Evolutionary conservation across 129 eudicot species (phyloP), one percentile per base, ranked within the genome.

Genomic region (Flaveria ramosissima): DNA sequence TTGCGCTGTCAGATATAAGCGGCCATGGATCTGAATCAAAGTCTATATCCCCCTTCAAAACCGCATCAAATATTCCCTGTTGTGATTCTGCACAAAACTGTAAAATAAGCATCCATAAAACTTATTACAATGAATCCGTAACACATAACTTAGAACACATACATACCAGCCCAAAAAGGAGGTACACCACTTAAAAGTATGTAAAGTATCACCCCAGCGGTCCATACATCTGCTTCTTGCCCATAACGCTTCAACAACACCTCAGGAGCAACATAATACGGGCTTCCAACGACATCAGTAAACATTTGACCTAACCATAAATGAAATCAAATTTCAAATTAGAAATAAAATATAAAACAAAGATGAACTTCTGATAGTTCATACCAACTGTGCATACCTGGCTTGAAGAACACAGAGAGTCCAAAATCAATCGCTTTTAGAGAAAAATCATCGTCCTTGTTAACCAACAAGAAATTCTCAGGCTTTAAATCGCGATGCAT

Each of bases 11-110:
- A 5, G 73, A 69, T 69, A 69, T 69, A 69, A 43, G 19, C 2
- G 73, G 72, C 72, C 48, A 48, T 11, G 57, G 98, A 68, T 92
- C 96, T 47, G 96, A 88, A 3, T 90, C 98, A 70, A 92, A 92
- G 78, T 90, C 98, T 66, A 92, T 82, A 62, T 86, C 77, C 16
- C 94, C 98, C 80, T 90, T 92, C 83, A 92, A 76, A 81, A 90
- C 98, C 3, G 98, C 96, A 77, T 92, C 96, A 76, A 92, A 92
- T 81, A 92, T 92, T 63, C 98, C 98, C 78, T 92, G 96, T 61
- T 90, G 96, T 53, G 92, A 85, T 86, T 92, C 97, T 92, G 84
- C 79, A 62, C 26, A 51, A 71, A 3, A 71, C 16, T 51, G 39
- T 7, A 24, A 1, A 51, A 46, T 15, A 21, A 50, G 69, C 46